Evolutionary conservation across 2,329 filamentous ascomycete species (phyloP).

Genomic region (Aspergillus pseudotamarii): DNA sequence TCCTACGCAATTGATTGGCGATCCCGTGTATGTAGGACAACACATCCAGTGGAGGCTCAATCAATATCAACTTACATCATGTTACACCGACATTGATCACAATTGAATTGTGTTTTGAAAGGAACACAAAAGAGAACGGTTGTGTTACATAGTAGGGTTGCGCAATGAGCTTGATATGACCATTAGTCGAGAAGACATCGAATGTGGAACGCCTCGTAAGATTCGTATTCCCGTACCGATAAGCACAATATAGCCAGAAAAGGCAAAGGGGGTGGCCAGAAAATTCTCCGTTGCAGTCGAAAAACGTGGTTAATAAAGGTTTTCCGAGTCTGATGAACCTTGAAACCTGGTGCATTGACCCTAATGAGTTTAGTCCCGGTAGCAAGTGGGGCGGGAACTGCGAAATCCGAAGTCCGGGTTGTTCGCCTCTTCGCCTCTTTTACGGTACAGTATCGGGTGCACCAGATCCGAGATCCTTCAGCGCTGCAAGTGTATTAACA

Average conservation of each 20-base stretch:
- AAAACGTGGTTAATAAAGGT: constrained; percentile 7
- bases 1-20: neutral
- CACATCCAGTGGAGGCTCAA: neutral
- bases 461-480: constrained; percentile 14
- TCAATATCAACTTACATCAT: neutral
- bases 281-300: neutral
- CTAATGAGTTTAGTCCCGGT: neutral
- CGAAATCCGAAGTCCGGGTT: constrained; percentile 19
- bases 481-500: constrained; percentile 27
- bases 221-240: neutral
- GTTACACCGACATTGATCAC: neutral
- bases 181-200: neutral
- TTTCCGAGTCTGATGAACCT: neutral
- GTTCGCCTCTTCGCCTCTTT: constrained; percentile 4
- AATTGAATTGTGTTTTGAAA: neutral
- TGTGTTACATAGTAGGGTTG: neutral
- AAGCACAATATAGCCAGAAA: neutral
- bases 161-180: neutral
- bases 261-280: neutral
- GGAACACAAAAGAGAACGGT: neutral
- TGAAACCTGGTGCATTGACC: neutral
- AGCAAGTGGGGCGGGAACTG: constrained; percentile 20
- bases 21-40: neutral
- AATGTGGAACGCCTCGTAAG: neutral
- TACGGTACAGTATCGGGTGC: constrained; percentile 20